Evolutionary conservation across 1,284 basidiomycete genomes (phyloP), one percentile per base, ranked within the genome.

Genomic region (Gymnopus androsaceus): DNA sequence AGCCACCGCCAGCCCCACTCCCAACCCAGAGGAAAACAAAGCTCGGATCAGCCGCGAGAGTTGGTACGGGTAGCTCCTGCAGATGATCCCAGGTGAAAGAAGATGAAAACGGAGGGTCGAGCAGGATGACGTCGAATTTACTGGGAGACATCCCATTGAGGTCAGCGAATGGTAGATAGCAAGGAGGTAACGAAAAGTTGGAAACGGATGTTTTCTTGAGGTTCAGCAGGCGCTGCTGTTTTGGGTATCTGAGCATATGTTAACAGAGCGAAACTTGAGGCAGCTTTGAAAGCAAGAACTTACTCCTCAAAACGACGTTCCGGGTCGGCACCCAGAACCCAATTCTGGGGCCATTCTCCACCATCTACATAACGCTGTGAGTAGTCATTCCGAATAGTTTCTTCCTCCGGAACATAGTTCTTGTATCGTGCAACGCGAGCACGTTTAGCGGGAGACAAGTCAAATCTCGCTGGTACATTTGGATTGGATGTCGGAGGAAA

Each of bases 11-110:
- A 14, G 91, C 88, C 1, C 94, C 95, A 56, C 85, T 88, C 3
- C 96, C 97, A 1, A 98, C 95, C 96, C 97, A 99, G 51, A 99
- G 78, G 68, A 98, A 96, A 12, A 99, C 82, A 63, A 98, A 99
- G 33, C 90, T 89, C 0, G 94, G 95, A 64, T 96, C 95, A 0
- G 94, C 89, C 0, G 93, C 90, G 19, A 98, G 80, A 31, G 84
- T 78, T 0, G 94, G 88, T 45, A 98, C 81, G 0, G 94, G 94
- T 1, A 98, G 75, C 12, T 86, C 83, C 51, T 91, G 87, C 2
- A 95, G 83, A 48, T 90, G 80, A 34, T 87, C 84, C 93, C 93
- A 99, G 1, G 85, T 83, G 73, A 92, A 95, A 0, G 85, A 83
- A 4, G 87, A 88, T 1, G 83, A 85, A 66, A 92, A 88, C 0